These are phyloP conservation scores for Lagerstroemia fauriei DNA, from an alignment of 441 rosid genomes.

Conservation along the genomic window DNA sequence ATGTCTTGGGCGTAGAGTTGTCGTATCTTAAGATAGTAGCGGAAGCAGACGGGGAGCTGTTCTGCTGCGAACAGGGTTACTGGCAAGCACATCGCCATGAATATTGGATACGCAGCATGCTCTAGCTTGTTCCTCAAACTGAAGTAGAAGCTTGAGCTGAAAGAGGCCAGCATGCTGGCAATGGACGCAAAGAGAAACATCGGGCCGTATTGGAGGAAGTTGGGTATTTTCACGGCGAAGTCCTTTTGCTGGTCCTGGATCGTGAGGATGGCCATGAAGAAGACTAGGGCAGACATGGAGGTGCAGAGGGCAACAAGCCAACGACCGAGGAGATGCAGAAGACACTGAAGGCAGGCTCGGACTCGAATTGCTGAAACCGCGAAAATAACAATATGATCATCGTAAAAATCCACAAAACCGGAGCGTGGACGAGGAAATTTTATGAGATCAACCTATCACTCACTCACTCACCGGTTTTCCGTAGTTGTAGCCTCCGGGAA, in stretches of 20 bases:
- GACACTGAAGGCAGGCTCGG: conserved; percentile 39
- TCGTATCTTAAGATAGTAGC: not conserved
- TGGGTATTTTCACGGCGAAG: conserved; percentile 38
- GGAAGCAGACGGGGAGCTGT: conserved; percentile 47
- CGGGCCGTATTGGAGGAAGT: conserved; percentile 42
- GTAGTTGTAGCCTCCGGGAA: conserved; percentile 43
- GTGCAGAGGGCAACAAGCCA: conserved; percentile 51
- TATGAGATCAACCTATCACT: no score
- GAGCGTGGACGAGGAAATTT: no score
- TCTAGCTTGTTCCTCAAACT: conserved; percentile 38
- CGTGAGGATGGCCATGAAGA: conserved; percentile 50
- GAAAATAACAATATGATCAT: not conserved
- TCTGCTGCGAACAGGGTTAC: conserved; percentile 43
- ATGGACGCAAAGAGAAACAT: conserved; percentile 47
- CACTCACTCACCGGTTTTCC: not conserved
- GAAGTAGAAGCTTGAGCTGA: conserved; percentile 53
- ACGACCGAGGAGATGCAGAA: conserved; percentile 49
- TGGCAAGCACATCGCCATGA: conserved; percentile 44
- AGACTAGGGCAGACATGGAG: conserved; percentile 41
- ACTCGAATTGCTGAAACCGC: conserved; percentile 38
- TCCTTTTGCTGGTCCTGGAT: conserved; percentile 44
- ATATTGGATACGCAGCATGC: conserved; percentile 42
- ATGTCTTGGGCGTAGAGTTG: no score
- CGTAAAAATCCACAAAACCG: not conserved
- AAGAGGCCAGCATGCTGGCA: conserved; percentile 44